These are phyloP conservation scores for Fusarium longipes DNA, from an alignment of 2,329 filamentous ascomycete species.

Conservation along the genomic window DNA sequence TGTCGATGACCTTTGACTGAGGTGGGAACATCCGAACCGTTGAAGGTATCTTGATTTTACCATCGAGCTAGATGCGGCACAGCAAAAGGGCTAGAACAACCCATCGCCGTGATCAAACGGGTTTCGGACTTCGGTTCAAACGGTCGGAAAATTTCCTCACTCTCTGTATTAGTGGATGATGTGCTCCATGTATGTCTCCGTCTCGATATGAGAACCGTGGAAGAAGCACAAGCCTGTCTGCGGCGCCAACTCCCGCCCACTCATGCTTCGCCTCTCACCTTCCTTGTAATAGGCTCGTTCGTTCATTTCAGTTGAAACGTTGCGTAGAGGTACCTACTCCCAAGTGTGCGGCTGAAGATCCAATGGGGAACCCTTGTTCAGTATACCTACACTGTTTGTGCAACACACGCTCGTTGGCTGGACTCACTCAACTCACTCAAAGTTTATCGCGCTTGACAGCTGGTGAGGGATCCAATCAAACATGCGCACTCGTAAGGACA, in stretches of 20 bases:
- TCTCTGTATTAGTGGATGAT: background rate
- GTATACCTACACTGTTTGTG: background rate
- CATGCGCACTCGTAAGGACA: background rate
- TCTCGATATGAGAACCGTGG: background rate
- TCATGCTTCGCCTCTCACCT: constrained; percentile 10
- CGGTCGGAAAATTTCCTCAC: constrained; percentile 4
- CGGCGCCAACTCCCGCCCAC: background rate
- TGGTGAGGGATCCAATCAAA: constrained; percentile 15
- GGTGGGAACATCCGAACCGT: constrained; percentile 3
- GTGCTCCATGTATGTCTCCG: no score
- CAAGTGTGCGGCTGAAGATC: constrained; percentile 27
- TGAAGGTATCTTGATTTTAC: constrained; percentile 29
- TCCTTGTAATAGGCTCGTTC: no score
- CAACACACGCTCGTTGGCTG: background rate
- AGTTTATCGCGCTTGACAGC: constrained; percentile 31
- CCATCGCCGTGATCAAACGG: background rate
- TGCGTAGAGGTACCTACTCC: constrained; percentile 12
- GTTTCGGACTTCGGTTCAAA: background rate
- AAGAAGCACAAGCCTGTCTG: constrained; percentile 3
- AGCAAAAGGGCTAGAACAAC: constrained; percentile 5
- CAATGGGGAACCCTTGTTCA: constrained; percentile 17
- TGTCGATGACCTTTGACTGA: background rate
- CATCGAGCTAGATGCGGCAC: constrained; percentile 22
- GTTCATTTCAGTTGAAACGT: constrained; percentile 28
- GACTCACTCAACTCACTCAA: background rate